phyloP scores from a whole-genome alignment of 1,284 basidiomycete species.

The Vanrija sp. region DNA sequence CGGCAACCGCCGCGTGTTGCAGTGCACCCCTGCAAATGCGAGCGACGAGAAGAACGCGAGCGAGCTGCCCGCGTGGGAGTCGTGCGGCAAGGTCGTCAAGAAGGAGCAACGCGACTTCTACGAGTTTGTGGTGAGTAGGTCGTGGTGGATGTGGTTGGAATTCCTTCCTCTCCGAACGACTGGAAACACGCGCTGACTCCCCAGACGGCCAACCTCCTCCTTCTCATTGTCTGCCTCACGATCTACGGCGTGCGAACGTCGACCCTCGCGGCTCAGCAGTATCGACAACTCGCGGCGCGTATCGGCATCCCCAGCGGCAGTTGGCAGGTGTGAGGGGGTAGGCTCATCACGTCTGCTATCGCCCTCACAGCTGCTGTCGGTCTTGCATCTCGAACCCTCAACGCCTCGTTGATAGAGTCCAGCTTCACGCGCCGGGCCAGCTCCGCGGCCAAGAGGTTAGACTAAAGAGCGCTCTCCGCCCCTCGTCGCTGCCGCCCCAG shows the following conservation, averaged over 20 bases:
- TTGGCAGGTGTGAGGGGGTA: conserved; percentile 15
- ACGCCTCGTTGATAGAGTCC: neutral
- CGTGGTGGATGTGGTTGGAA: neutral
- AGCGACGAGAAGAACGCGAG: conserved; percentile 13
- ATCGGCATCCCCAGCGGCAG: conserved; percentile 54
- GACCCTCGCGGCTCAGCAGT: conserved; percentile 65
- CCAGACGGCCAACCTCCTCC: conserved; percentile 61
- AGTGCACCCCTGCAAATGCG: conserved; percentile 57
- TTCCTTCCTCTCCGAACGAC: neutral
- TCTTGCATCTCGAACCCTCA: neutral
- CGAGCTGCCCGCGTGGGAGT: conserved; percentile 79
- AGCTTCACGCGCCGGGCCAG: neutral
- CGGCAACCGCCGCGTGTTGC: conserved; percentile 78
- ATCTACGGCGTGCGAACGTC: conserved; percentile 65
- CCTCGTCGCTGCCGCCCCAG: neutral
- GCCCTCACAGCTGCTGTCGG: neutral
- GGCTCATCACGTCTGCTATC: neutral
- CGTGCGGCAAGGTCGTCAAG: conserved; percentile 74
- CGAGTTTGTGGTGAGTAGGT: conserved; percentile 68
- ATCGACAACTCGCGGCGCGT: conserved; percentile 73
- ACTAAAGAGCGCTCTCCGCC: neutral
- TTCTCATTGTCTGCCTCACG: conserved; percentile 62
- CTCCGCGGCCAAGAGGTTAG: neutral
- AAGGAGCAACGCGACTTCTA: conserved; percentile 77
- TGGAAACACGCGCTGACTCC: neutral